A percentile compares a stretch with the other conserved stretches of the same genome.
These are phyloP conservation scores for Whalleya microplaca DNA, from an alignment of 2,329 filamentous ascomycete species.

Conservation along the genomic window DNA sequence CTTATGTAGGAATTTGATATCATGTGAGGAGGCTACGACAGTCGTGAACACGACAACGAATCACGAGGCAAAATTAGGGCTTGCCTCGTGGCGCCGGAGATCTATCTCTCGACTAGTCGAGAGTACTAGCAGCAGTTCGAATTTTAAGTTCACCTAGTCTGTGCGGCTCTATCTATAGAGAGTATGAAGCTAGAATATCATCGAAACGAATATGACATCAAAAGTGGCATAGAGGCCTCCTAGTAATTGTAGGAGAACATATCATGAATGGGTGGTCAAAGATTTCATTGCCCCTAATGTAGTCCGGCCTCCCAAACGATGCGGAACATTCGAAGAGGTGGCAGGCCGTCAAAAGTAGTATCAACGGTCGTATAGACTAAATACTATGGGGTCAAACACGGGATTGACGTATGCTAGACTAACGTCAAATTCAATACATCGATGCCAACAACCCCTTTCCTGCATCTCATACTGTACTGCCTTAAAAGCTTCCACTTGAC, in stretches of 20 bases:
- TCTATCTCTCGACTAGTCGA: neutral
- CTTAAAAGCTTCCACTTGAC: no score
- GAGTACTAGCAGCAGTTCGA: neutral
- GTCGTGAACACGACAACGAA: neutral
- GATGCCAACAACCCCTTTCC: neutral
- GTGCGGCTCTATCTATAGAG: no score
- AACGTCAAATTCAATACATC: neutral
- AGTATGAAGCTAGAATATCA: no score
- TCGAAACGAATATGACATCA: neutral
- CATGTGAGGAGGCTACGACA: neutral
- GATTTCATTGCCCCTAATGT: neutral
- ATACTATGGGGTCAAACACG: neutral
- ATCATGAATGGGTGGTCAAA: neutral
- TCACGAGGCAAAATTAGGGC: neutral
- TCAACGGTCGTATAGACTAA: neutral
- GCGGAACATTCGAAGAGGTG: neutral
- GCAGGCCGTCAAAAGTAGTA: neutral
- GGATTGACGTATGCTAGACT: neutral
- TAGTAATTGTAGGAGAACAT: neutral
- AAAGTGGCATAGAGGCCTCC: neutral
- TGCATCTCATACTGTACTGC: neutral
- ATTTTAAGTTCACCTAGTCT: no score
- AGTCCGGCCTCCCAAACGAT: neutral
- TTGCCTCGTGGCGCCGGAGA: neutral
- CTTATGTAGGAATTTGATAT: neutral